Base-by-base conservation (phyloP, 2,329 filamentous ascomycete species). In the Dactylellina parvicollis region DNA sequence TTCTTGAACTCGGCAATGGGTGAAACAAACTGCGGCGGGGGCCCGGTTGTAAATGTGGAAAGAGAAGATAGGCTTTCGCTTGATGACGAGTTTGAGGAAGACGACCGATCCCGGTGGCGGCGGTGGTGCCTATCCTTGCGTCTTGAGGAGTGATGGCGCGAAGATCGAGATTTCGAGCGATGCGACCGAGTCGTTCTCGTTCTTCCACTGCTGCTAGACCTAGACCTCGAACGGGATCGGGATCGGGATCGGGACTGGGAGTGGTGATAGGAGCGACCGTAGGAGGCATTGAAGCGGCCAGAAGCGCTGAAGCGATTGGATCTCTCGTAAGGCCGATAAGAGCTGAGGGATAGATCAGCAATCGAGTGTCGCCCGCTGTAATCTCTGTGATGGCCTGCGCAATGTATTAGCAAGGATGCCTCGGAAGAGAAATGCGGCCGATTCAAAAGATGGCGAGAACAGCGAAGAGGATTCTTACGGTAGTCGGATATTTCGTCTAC, bases 11-110 rank as follows among this genome's bases (percentile, higher is more conserved):
- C 69, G 28, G 59, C 38, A 3, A 65, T 47, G 2, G 60, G 46
- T 3, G 69, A 60, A 9, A 73, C 69, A 16, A 73, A 73, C 50
- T 73, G 69, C 14, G 69, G 69, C 49, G 69, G 69, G n/a, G 24
- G 22, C 0, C 38, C 22, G 18, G 61, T n/a, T 3, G 60, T 49
- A 28, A 73, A 24, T 0, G 46, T 54, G 2, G 46, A 30, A 40
- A 64, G 46, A 0, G 69, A 73, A 2, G 69, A 73, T 1, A 73
- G 30, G n/a, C 46, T 65, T n/a, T 55, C 52, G 54, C 54, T 61
- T 14, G 54, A 50, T 16, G 30, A 47, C n/a, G 46, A 40, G n/a
- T 34, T 46, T 2, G 42, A 52, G 10, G 55, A 16, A 10, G 54
- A 50, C 8, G 57, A 59, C 10, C 54, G 59, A 36, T 32, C 36